These are phyloP conservation scores for Phytophthora fragariae DNA, from an alignment of 352 stramenopile genomes.

Conservation along the genomic window DNA sequence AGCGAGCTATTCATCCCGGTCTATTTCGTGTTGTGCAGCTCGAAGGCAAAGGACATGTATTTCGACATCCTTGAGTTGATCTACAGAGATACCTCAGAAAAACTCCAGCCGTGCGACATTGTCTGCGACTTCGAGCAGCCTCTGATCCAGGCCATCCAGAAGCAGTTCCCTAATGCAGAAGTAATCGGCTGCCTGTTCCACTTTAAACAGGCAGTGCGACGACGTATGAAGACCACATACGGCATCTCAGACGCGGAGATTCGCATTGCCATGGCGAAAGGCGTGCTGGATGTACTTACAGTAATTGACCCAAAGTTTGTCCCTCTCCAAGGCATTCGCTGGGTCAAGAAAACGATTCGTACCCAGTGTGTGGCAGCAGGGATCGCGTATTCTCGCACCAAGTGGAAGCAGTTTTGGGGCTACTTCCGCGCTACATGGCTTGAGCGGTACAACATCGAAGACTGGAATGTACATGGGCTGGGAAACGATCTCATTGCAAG, in stretches of 20 bases:
- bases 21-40: no score
- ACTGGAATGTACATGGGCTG: background rate
- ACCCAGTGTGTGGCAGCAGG: no score
- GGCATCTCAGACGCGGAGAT: background rate
- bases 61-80: background rate
- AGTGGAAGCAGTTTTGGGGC: no score
- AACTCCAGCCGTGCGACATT: background rate
- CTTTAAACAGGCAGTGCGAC: background rate
- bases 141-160: background rate
- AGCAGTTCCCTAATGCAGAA: background rate
- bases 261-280: background rate
- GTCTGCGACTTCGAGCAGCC: constrained; percentile 1
- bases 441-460: no score
- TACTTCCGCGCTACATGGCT: no score
- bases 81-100: background rate
- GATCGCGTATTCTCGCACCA: no score
- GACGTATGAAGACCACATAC: background rate
- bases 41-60: background rate
- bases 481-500: no score
- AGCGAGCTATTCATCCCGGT: no score
- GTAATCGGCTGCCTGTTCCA: constrained; percentile 3
- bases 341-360: no score
- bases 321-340: no score
- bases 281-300: background rate
- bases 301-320: background rate